A percentile compares a stretch with the other conserved stretches of the same genome.
Conservation (phyloP, 768 basidiomycete genomes). For the Lentinus tigrinus region DNA sequence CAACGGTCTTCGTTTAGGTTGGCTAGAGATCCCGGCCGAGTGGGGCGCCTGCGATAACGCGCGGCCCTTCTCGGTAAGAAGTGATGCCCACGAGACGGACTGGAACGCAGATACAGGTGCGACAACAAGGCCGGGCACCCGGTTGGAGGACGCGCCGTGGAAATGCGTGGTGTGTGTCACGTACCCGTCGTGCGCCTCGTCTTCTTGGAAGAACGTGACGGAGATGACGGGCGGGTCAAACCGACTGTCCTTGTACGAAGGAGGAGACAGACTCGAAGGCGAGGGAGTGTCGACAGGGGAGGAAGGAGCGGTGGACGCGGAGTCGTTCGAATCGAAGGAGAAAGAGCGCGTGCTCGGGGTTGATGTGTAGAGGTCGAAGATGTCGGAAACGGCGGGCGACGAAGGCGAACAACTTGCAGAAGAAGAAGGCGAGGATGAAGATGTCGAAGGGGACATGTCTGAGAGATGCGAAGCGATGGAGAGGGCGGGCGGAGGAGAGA, state of each 20-base stretch:
- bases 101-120: constrained; percentile 1
- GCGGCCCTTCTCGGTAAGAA: neutral
- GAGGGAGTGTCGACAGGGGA: constrained; percentile 6
- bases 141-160: neutral
- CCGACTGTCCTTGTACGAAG: constrained; percentile 4
- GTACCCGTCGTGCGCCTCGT: neutral
- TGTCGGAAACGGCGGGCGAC: constrained; percentile 14
- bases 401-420: constrained; percentile 2
- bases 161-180: neutral
- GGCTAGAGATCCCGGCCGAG: neutral
- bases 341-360: constrained; percentile 7
- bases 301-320: constrained; percentile 11
- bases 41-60: neutral
- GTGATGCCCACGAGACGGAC: neutral
- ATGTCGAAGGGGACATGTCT: neutral
- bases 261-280: neutral
- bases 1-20: constrained; percentile 1
- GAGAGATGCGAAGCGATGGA: neutral
- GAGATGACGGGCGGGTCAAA: constrained; percentile 8
- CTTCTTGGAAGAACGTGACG: constrained; percentile 14
- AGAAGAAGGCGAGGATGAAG: constrained; percentile 1
- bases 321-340: constrained; percentile 1
- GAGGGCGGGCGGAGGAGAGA: neutral
- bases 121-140: neutral
- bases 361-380: constrained; percentile 13